Percentiles rank a stretch among this genome's conserved stretches.
phyloP scores from a whole-genome alignment of 2,329 filamentous ascomycete genomes.

The Fusarium armeniacum region DNA sequence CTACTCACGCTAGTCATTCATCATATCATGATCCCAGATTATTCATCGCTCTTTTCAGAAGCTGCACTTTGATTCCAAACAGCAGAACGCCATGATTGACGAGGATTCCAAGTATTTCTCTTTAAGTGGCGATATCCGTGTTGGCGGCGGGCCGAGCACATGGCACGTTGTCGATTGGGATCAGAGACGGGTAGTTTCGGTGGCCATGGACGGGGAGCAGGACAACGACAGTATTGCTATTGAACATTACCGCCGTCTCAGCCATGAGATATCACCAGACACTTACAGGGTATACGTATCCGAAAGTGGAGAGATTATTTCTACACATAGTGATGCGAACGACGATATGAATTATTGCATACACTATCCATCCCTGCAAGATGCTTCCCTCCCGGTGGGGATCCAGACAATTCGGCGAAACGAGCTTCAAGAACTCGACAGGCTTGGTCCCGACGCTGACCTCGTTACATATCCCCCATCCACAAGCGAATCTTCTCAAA shows the following conservation, averaged over 20 bases:
- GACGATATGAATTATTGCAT: conserved; percentile 49
- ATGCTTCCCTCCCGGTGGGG: conserved; percentile 32
- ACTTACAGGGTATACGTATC: conserved; percentile 47
- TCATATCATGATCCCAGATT: too few species aligned
- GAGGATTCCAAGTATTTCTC: neutral
- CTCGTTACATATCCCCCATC: conserved; percentile 25
- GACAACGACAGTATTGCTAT: conserved; percentile 48
- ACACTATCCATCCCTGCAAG: conserved; percentile 47
- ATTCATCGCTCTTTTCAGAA: too few species aligned
- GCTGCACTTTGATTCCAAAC: too few species aligned
- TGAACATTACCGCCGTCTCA: conserved; percentile 41
- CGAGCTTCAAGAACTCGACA: conserved; percentile 49
- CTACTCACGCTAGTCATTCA: too few species aligned
- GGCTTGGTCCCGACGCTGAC: conserved; percentile 49
- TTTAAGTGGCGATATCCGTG: conserved; percentile 10
- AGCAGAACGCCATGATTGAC: neutral
- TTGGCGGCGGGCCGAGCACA: conserved; percentile 46
- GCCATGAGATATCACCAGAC: conserved; percentile 19
- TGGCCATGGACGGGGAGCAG: conserved; percentile 51
- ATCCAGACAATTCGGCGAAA: conserved; percentile 40
- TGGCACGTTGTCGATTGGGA: conserved; percentile 52
- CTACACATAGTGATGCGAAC: conserved; percentile 42
- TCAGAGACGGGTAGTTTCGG: conserved; percentile 47
- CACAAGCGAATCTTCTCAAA: fast-evolving
- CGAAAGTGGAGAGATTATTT: conserved; percentile 43